Base-by-base conservation (phyloP, 208 protist species). In the Endotrypanum monterogeii region DNA sequence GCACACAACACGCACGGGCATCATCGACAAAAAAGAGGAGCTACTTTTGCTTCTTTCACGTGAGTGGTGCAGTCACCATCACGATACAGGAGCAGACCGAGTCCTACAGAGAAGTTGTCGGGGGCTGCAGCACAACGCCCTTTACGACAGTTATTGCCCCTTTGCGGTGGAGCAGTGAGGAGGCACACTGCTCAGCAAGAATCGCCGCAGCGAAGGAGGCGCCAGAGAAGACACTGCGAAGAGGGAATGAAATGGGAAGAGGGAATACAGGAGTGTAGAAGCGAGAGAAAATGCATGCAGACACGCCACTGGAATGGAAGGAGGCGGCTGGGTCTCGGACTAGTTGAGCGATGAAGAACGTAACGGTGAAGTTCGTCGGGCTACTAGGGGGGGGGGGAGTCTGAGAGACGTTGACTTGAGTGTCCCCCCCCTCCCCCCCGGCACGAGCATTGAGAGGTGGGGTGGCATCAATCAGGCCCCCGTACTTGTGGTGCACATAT, bases 201-300 rank as follows among this genome's bases (percentile, higher is more conserved):
- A 7, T 25, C 12, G 20, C 2, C 18, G 25, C 32, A 5, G 25
- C 28, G 12, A 5, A 37, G 11, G 35, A 3, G 5, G 39, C 7
- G 12, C 1, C 18, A 3, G 35, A 14, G 2, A 2, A 46, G 30
- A 5, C 14, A 8, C 37, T 20, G 1, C 2, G 18, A 7, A 68
- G 66, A 55, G 71, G 7, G 44, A 25, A 23, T 11, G 6, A 20
- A 54, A 7, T 35, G 16, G 8, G 28, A 68, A 32, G 41, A 37
- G 74, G 55, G 74, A 28, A 72, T 28, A 69, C 39, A 63, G 32
- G 9, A 41, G 23, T 12, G 57, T 51, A 2, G 44, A 5, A 11
- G 5, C 44, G 44, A 14, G 8, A 48, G 12, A 48, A 48, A 48
- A 14, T 48, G 5, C 8, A 5, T 48, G 44, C 8, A 11, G 44